phyloP scores from a whole-genome alignment of 352 stramenopile genomes.

The Pseudoperonospora humuli region DNA sequence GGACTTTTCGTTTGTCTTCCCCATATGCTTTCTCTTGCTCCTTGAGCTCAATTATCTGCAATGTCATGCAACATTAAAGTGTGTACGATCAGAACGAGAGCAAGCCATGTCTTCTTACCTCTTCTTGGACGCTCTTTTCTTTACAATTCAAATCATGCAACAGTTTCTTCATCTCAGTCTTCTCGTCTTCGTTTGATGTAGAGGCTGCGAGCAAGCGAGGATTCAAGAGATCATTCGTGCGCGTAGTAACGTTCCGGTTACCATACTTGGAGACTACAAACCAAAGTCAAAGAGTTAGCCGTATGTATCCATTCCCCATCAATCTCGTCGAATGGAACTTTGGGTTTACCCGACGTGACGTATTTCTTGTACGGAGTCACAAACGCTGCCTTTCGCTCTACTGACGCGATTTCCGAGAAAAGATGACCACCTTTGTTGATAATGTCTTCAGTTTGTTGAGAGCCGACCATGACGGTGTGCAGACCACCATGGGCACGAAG shows the following conservation, averaged over 20 bases:
- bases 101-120: slow-evolving; percentile 23
- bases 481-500: slow-evolving; percentile 57
- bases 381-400: slow-evolving; percentile 63
- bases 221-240: slow-evolving; percentile 71
- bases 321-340: not conserved
- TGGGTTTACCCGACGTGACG: slow-evolving; percentile 46
- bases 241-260: slow-evolving; percentile 75
- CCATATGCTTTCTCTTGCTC: slow-evolving; percentile 52
- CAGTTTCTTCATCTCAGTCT: slow-evolving; percentile 43
- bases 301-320: not conserved
- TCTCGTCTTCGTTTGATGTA: slow-evolving; percentile 74
- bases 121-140: slow-evolving; percentile 39
- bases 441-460: slow-evolving; percentile 62
- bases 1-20: slow-evolving; percentile 48
- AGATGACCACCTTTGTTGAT: slow-evolving; percentile 66
- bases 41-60: slow-evolving; percentile 53
- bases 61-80: not conserved
- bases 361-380: slow-evolving; percentile 85
- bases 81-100: not conserved
- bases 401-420: slow-evolving; percentile 43
- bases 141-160: slow-evolving; percentile 35
- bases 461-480: slow-evolving; percentile 73
- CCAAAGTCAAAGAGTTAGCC: not conserved
- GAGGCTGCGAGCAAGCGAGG: slow-evolving; percentile 57
- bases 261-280: slow-evolving; percentile 73